Evolutionary conservation across 805 yeast genomes (phyloP).

Genomic region (Candida sonorensis): DNA sequence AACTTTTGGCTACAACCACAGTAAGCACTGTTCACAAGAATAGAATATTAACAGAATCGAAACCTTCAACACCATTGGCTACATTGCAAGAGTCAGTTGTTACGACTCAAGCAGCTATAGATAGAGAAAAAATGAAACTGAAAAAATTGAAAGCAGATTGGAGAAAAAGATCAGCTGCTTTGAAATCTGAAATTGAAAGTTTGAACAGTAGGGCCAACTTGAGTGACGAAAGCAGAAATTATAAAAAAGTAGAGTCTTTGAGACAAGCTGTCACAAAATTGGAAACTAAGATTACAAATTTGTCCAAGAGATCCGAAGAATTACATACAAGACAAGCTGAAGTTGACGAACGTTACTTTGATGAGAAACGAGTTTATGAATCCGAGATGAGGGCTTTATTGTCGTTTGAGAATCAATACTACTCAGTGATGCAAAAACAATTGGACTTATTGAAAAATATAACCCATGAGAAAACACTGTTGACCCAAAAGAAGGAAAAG

Average conservation of each 20-base stretch:
- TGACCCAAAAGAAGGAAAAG: slow-evolving; percentile 29
- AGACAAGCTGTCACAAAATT: slow-evolving; percentile 37
- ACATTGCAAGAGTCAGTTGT: slow-evolving; percentile 61
- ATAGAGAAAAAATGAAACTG: slow-evolving; percentile 49
- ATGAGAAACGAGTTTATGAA: slow-evolving; percentile 33
- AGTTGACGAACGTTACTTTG: slow-evolving; percentile 30
- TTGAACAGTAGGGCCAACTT: slow-evolving; percentile 41
- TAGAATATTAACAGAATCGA: slow-evolving; percentile 27
- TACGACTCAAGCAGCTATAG: slow-evolving; percentile 54
- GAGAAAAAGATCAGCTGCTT: slow-evolving; percentile 41
- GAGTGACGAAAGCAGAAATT: slow-evolving; percentile 49
- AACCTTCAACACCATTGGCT: slow-evolving; percentile 44
- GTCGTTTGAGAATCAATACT: slow-evolving; percentile 25
- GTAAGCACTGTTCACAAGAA: slow-evolving; percentile 30
- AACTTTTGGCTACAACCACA: slow-evolving; percentile 25
- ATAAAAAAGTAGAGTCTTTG: slow-evolving; percentile 44
- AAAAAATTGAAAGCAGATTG: slow-evolving; percentile 54
- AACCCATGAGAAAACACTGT: slow-evolving; percentile 23
- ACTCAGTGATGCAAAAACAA: slow-evolving; percentile 18
- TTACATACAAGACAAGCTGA: slow-evolving; percentile 31
- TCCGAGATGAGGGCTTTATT: slow-evolving; percentile 26
- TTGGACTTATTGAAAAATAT: slow-evolving; percentile 18
- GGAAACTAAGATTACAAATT: slow-evolving; percentile 29
- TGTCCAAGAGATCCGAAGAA: slow-evolving; percentile 30
- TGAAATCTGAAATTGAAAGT: slow-evolving; percentile 51